Evolutionary conservation across 768 basidiomycete species (phyloP), one percentile per base, ranked within the genome.

Genomic region (Auricularia sp.): DNA sequence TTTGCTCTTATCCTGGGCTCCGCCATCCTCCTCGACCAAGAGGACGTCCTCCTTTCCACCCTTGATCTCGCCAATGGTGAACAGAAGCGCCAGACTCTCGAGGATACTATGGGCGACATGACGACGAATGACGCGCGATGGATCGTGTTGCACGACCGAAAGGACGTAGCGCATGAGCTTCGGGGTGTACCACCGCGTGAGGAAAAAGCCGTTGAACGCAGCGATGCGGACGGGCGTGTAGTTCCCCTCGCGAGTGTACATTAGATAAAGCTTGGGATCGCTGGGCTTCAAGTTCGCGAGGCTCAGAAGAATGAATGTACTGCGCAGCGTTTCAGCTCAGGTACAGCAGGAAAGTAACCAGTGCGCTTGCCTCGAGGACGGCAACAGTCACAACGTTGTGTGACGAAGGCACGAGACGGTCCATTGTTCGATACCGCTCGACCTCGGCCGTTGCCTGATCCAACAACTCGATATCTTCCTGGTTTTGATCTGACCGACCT

Each of bases 321-420:
- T 94, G 67, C 23, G 11, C 0, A n/a, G 60, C 23, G 29, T 61
- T 23, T 53, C 60, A 36, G 61, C 61, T 35, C 39, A 34, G 59
- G 64, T 21, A 71, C 61, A 23, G 70, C 65, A 23, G 64, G 34
- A 47, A 47, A 35, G 60, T 42, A 33, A 58, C 23, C 63, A 53
- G 6, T 18, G 43, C 5, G 75, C 83, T 65, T 66, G 96, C 93
- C 83, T 98, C 92, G 63, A 99, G 78, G 7, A 87, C 88, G 33
- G 97, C 92, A 61, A 90, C 83, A 0, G 97, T 95, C 34, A 98
- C 89, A 39, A 92, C 85, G 71, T 99, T 99, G 69, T 96, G 93
- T 60, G 87, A 86, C 1, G 95, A 96, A 8, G 97, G 93, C 64
- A 98, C 94, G 16, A 98, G 80, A 63, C 94, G 82, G 74, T 99